Evolutionary conservation across 2,329 filamentous ascomycete species (phyloP), one percentile per base, ranked within the genome.

Genomic region (Trichoderma hamatum): DNA sequence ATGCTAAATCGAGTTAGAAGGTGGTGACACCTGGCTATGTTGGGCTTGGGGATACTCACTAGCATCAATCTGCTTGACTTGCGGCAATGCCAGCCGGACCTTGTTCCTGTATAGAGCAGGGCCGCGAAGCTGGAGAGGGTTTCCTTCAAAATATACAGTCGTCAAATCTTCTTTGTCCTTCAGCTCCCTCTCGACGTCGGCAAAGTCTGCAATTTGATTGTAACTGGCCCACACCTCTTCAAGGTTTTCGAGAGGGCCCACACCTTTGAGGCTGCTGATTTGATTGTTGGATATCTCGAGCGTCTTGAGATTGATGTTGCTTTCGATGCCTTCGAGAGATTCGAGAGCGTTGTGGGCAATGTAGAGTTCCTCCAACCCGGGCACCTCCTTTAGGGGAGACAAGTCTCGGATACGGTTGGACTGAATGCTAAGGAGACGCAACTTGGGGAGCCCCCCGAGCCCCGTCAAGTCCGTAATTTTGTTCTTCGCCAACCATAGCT

Each of bases 131-230:
- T 99, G 96, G 74, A 99, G 80, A 30, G 94, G 95, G 75, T 97
- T 97, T 1, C 94, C 94, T 78, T 99, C 96, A 73, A 99, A 96
- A 78, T 99, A 99, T 13, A 99, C 95, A 1, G 96, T 97, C 70
- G 90, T 89, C 73, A 98, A 81, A 46, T 90, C 83, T 76, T 92
- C 84, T 83, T 97, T 97, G 76, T 96, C 91, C 64, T 82, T 85
- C 72, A 99, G 81, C 74, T 92, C 87, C 68, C 85, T 86, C 81
- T 97, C 92, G 3, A 98, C 87, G 76, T 98, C 94, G 54, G 85
- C 84, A 75, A 98, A 97, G 77, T 92, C 92, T 24, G 82, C 82
- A 30, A 99, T 80, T 74, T 91, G 84, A 80, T 97, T 98, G 80
- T 94, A 94, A 74, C 92, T 96, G 19, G 94, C 96, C 96, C 96